Conservation (phyloP, 83 land plant genomes). For the Thuja plicata region DNA sequence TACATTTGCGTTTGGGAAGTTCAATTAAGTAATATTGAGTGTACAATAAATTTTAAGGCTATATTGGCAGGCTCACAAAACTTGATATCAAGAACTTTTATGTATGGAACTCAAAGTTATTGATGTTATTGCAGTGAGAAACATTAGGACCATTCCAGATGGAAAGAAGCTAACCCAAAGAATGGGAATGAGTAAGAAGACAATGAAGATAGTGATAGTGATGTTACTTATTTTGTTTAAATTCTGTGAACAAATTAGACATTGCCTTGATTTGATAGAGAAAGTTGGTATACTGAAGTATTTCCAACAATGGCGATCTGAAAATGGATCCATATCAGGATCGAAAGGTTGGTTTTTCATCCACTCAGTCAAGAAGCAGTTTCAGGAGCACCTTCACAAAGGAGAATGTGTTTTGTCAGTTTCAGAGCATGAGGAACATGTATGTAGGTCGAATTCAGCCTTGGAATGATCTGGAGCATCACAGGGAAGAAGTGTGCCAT, state of each 20-base stretch:
- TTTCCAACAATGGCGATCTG: not conserved
- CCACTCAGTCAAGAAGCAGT: no score
- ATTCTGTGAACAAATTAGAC: not conserved
- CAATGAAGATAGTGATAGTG: not conserved
- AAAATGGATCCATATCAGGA: no score
- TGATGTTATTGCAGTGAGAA: not conserved
- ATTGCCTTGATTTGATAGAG: not conserved
- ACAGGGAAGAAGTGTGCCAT: no score
- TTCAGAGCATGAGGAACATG: no score
- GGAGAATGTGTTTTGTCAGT: no score
- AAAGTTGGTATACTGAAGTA: not conserved
- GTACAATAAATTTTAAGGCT: not conserved
- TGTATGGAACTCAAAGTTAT: not conserved
- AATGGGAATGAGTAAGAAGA: not conserved
- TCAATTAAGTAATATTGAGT: not conserved
- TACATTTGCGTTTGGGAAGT: not conserved
- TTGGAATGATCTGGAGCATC: no score
- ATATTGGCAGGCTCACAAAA: not conserved
- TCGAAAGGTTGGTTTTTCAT: no score
- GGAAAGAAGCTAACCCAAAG: not conserved
- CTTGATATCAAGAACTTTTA: not conserved
- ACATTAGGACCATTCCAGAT: not conserved
- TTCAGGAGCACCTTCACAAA: no score
- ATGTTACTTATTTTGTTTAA: not conserved
- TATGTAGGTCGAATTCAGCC: no score